Base-by-base conservation (phyloP, 2,329 filamentous ascomycete genomes). In the Calonectria montana region DNA sequence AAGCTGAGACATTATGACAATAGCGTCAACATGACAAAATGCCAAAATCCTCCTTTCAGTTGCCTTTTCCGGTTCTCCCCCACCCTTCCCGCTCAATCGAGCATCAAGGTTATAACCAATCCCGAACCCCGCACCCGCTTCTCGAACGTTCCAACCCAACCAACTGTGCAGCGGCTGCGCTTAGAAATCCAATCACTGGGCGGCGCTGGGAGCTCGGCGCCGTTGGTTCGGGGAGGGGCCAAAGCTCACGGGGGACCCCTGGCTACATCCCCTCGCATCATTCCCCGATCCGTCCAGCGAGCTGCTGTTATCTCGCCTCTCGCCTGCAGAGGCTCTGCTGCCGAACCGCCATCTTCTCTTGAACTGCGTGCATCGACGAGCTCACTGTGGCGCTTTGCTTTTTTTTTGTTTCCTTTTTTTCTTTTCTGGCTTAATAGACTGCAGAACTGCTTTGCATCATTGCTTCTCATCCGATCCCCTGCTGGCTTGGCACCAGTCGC, bases 131-230 rank as follows among this genome's bases (percentile, higher is more conserved):
- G 55, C 69, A 55, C 67, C 63, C 62, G 47, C 61, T 79, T 79
- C 77, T 79, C 76, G 77, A 79, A 79, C 71, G 69, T 79, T 79
- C 77, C 65, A 65, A 65, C 37, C 13, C n/a, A n/a, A n/a, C n/a
- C n/a, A n/a, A n/a, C n/a, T n/a, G n/a, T 25, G 16, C 25, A 77
- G 71, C 63, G 62, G 53, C 57, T 74, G 77, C 77, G 77, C 77
- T 79, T 79, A 79, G 77, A 79, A 79, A 79, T 79, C 77, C 77
- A 79, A 78, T 76, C 75, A 77, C 27, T 21, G 27, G 27, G 23
- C 67, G 31, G 43, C 57, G 12, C 55, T 31, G 23, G n/a, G 21
- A 10, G 13, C 55, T 41, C 53, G 35, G 29, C 57, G 23, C 59
- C 48, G 27, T 25, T 48, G 37, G 43, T 65, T 65, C n/a, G 57